A percentile compares a stretch with the other conserved stretches of the same genome.
Evolutionary conservation across 2,329 filamentous ascomycete species (phyloP).

Genomic region (Fusarium phyllophilum): DNA sequence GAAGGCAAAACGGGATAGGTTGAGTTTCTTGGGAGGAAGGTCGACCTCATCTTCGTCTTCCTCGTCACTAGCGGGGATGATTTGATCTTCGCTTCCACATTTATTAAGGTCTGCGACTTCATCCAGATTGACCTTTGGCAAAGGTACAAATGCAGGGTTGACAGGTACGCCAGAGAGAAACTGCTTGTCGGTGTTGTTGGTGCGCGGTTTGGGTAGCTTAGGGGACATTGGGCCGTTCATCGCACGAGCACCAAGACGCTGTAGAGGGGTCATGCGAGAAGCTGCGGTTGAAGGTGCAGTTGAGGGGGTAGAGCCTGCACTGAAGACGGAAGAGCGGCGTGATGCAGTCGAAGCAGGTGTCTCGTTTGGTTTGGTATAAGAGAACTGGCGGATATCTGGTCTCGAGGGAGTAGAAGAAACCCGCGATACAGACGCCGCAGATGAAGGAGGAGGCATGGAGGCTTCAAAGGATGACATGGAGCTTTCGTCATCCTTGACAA

Average conservation of each 20-base stretch:
- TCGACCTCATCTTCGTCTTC: slow-evolving; percentile 55
- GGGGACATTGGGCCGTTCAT: slow-evolving; percentile 43
- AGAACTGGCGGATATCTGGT: slow-evolving; percentile 49
- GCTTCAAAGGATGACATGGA: slow-evolving; percentile 38
- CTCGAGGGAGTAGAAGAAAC: slow-evolving; percentile 46
- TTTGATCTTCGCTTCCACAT: slow-evolving; percentile 66
- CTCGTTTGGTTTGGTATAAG: slow-evolving; percentile 42
- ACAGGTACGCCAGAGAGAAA: slow-evolving; percentile 53
- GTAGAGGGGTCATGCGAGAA: slow-evolving; percentile 62
- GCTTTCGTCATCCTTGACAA: slow-evolving; percentile 32
- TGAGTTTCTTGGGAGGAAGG: slow-evolving; percentile 49
- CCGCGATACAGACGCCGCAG: slow-evolving; percentile 31
- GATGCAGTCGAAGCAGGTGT: slow-evolving; percentile 52
- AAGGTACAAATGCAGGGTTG: slow-evolving; percentile 65
- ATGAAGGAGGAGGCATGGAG: slow-evolving; percentile 46
- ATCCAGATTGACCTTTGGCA: slow-evolving; percentile 63
- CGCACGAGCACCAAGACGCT: slow-evolving; percentile 62
- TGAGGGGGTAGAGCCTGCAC: slow-evolving; percentile 50
- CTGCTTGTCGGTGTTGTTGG: slow-evolving; percentile 34
- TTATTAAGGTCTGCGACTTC: slow-evolving; percentile 64
- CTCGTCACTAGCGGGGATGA: slow-evolving; percentile 63
- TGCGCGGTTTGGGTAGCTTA: slow-evolving; percentile 44
- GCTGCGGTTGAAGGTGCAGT: slow-evolving; percentile 56
- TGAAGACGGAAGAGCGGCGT: slow-evolving; percentile 51
- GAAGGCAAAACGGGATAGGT: slow-evolving; percentile 62